Percentiles rank a stretch among this genome's conserved stretches.
Conservation (phyloP, 2,329 filamentous ascomycete genomes). For the Verticillium isaacii region DNA sequence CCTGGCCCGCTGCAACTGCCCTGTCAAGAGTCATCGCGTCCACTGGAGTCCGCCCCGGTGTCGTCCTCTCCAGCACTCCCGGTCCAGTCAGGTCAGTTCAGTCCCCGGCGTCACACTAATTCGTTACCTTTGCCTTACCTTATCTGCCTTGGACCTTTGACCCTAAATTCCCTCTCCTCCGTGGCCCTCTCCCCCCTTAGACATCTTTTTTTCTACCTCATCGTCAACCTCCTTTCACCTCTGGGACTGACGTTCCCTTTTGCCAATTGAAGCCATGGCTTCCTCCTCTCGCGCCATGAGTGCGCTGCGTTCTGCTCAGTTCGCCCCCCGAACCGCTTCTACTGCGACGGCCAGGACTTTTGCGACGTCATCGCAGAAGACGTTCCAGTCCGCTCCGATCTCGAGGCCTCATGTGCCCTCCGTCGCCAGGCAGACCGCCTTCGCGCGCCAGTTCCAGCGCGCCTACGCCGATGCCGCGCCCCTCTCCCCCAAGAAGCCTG, state of each 20-base stretch:
- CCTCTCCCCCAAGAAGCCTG: constrained; percentile 39
- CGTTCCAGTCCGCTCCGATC: constrained; percentile 2
- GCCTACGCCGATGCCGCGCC: constrained; percentile 46
- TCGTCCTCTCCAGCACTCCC: background rate
- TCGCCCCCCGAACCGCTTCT: constrained; percentile 19
- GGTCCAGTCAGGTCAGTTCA: constrained; percentile 1
- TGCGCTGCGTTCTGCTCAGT: constrained; percentile 22
- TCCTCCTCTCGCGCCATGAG: constrained; percentile 38
- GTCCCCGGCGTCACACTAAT: constrained; percentile 8
- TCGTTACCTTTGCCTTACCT: background rate
- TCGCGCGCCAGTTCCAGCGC: constrained; percentile 37
- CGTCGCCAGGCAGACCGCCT: constrained; percentile 12
- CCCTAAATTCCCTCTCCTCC: constrained; percentile 8
- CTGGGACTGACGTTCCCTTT: constrained; percentile 7
- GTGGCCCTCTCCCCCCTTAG: constrained; percentile 4
- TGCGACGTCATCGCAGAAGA: constrained; percentile 23
- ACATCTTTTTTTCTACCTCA: constrained; percentile 6
- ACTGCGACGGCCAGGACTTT: constrained; percentile 24
- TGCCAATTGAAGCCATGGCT: constrained; percentile 33
- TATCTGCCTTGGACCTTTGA: background rate
- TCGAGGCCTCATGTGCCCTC: constrained; percentile 7
- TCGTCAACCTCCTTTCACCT: background rate
- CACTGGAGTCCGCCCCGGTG: background rate
- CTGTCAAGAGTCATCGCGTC: background rate
- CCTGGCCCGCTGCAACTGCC: background rate